Percentiles rank a stretch among this genome's conserved stretches.
These are phyloP conservation scores for Amyloporia xantha DNA, from an alignment of 768 basidiomycete species.

Conservation along the genomic window DNA sequence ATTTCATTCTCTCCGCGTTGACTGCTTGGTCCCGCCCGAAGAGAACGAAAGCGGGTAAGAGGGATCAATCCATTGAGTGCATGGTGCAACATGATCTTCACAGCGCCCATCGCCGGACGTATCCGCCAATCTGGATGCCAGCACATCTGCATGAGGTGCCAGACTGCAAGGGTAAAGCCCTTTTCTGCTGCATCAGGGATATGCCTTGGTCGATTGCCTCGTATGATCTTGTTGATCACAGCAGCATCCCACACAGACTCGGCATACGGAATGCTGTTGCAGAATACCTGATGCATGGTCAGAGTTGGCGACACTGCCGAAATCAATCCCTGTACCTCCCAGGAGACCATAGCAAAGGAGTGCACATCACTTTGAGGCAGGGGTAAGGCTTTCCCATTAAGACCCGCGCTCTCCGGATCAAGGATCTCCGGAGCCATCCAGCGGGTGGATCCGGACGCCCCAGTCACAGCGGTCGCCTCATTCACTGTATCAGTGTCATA, in stretches of 20 bases:
- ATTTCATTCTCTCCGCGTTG: no score
- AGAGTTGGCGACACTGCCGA: background rate
- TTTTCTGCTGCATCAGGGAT: background rate
- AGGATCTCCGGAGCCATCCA: background rate
- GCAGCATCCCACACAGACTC: background rate
- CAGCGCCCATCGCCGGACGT: background rate
- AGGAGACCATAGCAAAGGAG: constrained; percentile 4
- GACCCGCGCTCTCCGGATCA: background rate
- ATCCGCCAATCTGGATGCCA: background rate
- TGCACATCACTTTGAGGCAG: constrained; percentile 3
- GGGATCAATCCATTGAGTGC: no score
- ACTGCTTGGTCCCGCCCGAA: no score
- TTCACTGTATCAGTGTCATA: background rate
- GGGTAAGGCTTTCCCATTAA: background rate
- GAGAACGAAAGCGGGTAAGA: no score
- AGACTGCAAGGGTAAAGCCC: background rate
- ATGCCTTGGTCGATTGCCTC: background rate
- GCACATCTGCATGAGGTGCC: background rate
- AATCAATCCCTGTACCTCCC: background rate
- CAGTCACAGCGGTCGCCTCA: background rate
- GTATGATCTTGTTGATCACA: background rate
- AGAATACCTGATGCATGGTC: background rate
- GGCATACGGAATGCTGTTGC: background rate
- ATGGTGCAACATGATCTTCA: no score
- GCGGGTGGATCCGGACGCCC: background rate